Conservation (phyloP, 208 protist species). For the Wallacemonas collosoma region DNA sequence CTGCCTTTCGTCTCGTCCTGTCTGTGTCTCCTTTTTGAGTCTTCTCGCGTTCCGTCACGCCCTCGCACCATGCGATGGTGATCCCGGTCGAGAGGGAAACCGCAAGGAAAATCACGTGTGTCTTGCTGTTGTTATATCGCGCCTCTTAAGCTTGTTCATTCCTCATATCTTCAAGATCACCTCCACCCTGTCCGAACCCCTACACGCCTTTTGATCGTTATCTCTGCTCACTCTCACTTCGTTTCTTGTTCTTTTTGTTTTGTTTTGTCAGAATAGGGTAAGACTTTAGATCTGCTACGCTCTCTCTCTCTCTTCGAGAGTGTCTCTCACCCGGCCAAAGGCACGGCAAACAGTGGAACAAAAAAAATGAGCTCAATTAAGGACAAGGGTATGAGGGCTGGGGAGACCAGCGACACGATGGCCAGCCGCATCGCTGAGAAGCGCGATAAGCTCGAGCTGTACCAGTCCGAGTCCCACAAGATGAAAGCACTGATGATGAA, state of each 20-base stretch:
- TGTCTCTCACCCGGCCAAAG: too few relatives aligned
- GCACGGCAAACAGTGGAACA: not conserved
- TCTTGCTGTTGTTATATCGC: too few relatives aligned
- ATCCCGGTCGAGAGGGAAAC: not conserved
- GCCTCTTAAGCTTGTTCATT: too few relatives aligned
- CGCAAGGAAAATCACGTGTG: too few relatives aligned
- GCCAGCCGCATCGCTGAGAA: slow-evolving; percentile 36
- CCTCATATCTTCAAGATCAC: too few relatives aligned
- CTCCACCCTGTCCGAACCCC: not conserved
- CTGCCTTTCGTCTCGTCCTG: too few relatives aligned
- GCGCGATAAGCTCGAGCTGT: slow-evolving; percentile 66
- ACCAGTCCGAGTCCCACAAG: slow-evolving; percentile 79
- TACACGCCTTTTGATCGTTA: slow-evolving; percentile 16
- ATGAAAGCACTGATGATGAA: slow-evolving; percentile 87
- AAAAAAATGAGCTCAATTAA: slow-evolving; percentile 5
- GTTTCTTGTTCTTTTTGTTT: too few relatives aligned
- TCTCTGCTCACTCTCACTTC: slow-evolving; percentile 1
- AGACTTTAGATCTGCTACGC: too few relatives aligned
- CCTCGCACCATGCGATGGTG: not conserved
- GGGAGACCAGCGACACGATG: slow-evolving; percentile 33
- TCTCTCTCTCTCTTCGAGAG: too few relatives aligned
- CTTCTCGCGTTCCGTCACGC: too few relatives aligned
- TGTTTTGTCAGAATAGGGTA: too few relatives aligned
- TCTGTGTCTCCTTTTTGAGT: too few relatives aligned
- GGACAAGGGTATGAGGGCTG: slow-evolving; percentile 1